phyloP scores from a whole-genome alignment of 2,329 filamentous ascomycete genomes.

The Exophiala oligosperma region DNA sequence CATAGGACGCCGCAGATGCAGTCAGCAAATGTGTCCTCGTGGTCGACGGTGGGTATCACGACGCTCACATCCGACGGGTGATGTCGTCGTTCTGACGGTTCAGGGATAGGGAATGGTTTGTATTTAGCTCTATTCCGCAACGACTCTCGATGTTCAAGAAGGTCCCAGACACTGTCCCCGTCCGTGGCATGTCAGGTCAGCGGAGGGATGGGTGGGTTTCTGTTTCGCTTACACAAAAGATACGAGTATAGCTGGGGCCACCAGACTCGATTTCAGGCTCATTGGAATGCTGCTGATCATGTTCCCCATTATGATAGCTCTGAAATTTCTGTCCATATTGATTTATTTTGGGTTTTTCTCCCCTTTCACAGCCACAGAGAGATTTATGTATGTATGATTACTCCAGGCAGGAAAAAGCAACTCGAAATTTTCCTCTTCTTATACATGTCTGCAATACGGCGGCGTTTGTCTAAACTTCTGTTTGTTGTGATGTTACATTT shows the following conservation, averaged over 20 bases:
- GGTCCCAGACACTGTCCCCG: background rate
- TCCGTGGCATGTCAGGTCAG: too few relatives aligned
- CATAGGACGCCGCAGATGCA: conserved; percentile 1
- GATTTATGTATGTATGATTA: too few relatives aligned
- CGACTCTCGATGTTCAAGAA: background rate
- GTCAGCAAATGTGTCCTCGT: background rate
- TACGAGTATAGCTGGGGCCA: background rate
- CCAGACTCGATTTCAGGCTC: background rate
- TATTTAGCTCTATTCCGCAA: background rate
- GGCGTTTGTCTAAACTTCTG: too few relatives aligned
- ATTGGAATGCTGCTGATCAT: background rate
- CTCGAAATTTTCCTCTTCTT: too few relatives aligned
- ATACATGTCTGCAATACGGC: too few relatives aligned
- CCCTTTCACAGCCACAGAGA: too few relatives aligned
- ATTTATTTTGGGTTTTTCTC: too few relatives aligned
- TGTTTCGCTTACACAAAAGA: background rate
- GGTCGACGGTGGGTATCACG: conserved; percentile 6
- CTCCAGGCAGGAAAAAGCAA: too few relatives aligned
- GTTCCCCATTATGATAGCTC: background rate
- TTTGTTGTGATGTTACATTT: too few relatives aligned
- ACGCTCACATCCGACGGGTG: conserved; percentile 4
- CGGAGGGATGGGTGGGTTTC: background rate
- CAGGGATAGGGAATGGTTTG: conserved; percentile 1
- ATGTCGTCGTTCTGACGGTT: background rate
- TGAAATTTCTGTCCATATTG: too few relatives aligned